phyloP scores from a whole-genome alignment of 345 rosid genomes.

The Trapa bicornis region DNA sequence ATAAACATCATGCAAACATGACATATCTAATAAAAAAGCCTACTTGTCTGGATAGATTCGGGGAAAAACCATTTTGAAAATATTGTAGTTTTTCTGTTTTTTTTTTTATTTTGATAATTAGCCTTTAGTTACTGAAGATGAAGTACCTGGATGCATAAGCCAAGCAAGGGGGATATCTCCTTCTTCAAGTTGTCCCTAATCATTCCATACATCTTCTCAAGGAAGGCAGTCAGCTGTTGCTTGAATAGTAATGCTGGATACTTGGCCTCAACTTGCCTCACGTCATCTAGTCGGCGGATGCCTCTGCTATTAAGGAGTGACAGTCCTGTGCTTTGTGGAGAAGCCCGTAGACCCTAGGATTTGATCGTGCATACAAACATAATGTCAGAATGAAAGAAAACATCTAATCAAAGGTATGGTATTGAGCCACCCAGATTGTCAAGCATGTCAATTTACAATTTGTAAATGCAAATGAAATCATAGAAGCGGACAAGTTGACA shows the following conservation, averaged over 20 bases:
- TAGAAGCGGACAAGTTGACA: neutral
- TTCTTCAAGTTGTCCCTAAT: constrained; percentile 90
- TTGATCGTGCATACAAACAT: constrained; percentile 10
- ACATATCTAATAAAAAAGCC: neutral
- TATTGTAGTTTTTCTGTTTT: neutral
- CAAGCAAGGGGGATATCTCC: constrained; percentile 83
- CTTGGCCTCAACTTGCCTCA: constrained; percentile 93
- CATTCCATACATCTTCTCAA: constrained; percentile 99
- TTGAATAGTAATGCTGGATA: constrained; percentile 94
- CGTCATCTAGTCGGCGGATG: constrained; percentile 62
- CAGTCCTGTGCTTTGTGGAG: constrained; percentile 90
- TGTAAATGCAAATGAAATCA: neutral
- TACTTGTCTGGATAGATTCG: neutral
- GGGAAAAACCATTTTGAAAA: neutral
- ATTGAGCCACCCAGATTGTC: neutral
- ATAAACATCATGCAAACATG: neutral
- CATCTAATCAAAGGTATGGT: constrained; percentile 3
- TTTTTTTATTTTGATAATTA: neutral
- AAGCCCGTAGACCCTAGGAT: constrained; percentile 62
- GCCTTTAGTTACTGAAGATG: neutral
- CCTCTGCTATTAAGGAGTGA: constrained; percentile 67
- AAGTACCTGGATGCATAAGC: constrained; percentile 87
- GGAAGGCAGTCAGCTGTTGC: constrained; percentile 98
- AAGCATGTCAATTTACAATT: neutral
- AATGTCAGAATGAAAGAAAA: constrained; percentile 3